Evolutionary conservation across 495 filamentous ascomycete genomes (phyloP).

Genomic region (Barbatosphaeria neglecta): DNA sequence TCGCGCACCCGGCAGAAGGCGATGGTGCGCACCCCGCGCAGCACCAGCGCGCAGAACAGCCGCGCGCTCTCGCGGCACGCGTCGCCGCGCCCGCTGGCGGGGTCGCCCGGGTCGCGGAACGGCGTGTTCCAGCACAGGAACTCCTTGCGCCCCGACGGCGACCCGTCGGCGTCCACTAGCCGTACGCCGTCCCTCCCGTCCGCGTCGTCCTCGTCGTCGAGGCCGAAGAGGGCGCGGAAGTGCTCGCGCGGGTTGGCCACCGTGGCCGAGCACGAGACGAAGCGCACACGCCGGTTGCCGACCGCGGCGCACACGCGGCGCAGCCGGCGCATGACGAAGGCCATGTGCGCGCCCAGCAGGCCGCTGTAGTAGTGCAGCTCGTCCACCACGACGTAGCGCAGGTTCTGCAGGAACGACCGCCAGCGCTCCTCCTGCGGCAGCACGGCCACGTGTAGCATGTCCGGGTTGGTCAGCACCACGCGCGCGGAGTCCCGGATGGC

Average conservation of each 20-base stretch:
- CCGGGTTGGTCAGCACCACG: constrained; percentile 96
- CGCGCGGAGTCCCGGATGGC: constrained; percentile 76
- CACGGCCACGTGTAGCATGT: constrained; percentile 95
- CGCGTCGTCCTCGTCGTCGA: too few species aligned
- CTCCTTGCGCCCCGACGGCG: constrained; percentile 85
- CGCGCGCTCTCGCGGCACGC: constrained; percentile 73
- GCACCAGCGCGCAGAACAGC: constrained; percentile 79
- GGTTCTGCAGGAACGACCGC: constrained; percentile 77
- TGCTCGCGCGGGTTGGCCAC: constrained; percentile 90
- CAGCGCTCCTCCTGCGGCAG: constrained; percentile 84
- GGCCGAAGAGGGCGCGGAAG: constrained; percentile 88
- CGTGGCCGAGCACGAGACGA: constrained; percentile 95
- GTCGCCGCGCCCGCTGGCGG: constrained; percentile 74
- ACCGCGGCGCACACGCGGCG: constrained; percentile 83
- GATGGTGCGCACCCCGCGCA: constrained; percentile 86
- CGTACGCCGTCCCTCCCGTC: too few species aligned
- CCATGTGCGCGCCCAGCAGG: constrained; percentile 84
- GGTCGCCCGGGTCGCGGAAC: constrained; percentile 81
- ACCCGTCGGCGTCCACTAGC: constrained; percentile 83
- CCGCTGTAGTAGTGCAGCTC: constrained; percentile 97
- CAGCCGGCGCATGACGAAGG: constrained; percentile 87
- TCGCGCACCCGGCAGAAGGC: constrained; percentile 83
- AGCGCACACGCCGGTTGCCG: constrained; percentile 79
- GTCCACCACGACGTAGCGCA: constrained; percentile 81
- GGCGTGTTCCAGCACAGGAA: constrained; percentile 98